Evolutionary conservation across 2,329 filamentous ascomycete genomes (phyloP), one percentile per base, ranked within the genome.

Genomic region (Alternaria longipes): DNA sequence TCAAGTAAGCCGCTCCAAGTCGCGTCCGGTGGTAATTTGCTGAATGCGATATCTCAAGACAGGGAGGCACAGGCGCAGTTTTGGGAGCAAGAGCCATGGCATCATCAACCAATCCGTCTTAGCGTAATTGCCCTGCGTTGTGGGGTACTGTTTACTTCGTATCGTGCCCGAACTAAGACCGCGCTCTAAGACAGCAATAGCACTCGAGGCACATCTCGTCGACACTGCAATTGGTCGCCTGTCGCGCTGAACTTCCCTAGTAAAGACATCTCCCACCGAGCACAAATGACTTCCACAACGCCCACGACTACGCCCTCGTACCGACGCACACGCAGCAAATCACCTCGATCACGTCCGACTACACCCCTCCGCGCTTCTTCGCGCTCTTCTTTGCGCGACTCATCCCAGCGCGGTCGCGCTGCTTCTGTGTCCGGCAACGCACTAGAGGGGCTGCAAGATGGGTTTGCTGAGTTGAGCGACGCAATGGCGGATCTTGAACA

Each of bases 401-500:
- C 72, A 45, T 67, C 73, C 26, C 72, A 73, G 28, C 74, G 75
- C 58, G 73, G 70, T 36, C 72, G 68, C 53, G 71, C 67, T 82
- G 76, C 86, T 67, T 78, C 83, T 36, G 84, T 86, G 46, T 81
- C 84, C 4, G 80, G 86, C 4, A 89, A 90, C 60, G 93, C 93
- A 0, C 87, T 98, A 62, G 92, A 94, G 69, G 82, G 86, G 2
- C 89, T 98, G 59, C 94, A 98, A 76, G 92, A 93, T 0, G 90
- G 91, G 14, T 98, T 99, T 79, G 93, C 93, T 14, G 95, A 99
- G 81, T 85, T 99, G 2, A 91, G 92, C 9, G 95, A 99, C 79
- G 91, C 91, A 60, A 94, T 98, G 88, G 93, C 93, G 24, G 95
- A 98, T 72, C 86, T 99, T 9, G 95, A 99, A 82, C 92, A 93